Conservation (phyloP, 345 rosid species). For the Brassica napus region Da-Ae NC_063446.1:39450501-39451000, state of each 20-base stretch:
- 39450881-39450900: not conserved
- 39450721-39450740: not conserved
- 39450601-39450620: constrained; percentile 83
- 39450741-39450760: constrained; percentile 76
- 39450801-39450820: constrained; percentile 90
- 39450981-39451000: constrained; percentile 57
- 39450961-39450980: constrained; percentile 68
- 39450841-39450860: constrained; percentile 21
- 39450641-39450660: constrained; percentile 56
- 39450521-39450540: constrained; percentile 86
- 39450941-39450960: constrained; percentile 67
- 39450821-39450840: constrained; percentile 46
- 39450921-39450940: constrained; percentile 86
- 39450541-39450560: constrained; percentile 93
- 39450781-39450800: constrained; percentile 80
- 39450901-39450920: constrained; percentile 85
- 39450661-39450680: not conserved
- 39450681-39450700: not conserved
- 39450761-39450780: constrained; percentile 73
- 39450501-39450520: constrained; percentile 92
- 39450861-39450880: not conserved
- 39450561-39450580: constrained; percentile 57
- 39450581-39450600: constrained; percentile 66
- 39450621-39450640: constrained; percentile 89
- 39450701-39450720: not conserved